Percentiles rank a stretch among this genome's conserved stretches.
phyloP scores from a whole-genome alignment of 139 green algal species.

The Closterium sp. region DNA sequence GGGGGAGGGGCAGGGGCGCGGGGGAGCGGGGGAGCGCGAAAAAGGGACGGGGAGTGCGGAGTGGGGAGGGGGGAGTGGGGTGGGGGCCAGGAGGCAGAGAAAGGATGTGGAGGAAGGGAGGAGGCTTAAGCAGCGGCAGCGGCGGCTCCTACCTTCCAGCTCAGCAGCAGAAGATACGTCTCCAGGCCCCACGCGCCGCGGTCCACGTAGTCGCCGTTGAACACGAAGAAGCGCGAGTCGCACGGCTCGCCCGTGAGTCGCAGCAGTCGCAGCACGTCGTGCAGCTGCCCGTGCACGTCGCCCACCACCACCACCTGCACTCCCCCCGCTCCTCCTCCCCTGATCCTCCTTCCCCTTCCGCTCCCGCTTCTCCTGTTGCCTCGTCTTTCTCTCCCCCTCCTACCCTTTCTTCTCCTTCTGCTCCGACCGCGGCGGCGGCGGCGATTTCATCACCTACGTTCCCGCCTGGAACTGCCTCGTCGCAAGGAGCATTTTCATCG shows the following conservation, averaged over 20 bases:
- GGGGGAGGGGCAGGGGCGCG: not conserved
- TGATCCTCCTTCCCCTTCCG: not conserved
- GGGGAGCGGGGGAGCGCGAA: not conserved
- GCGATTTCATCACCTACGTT: too few species aligned
- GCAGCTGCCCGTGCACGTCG: conserved; percentile 98
- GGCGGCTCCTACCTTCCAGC: conserved; percentile 60
- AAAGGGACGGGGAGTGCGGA: too few species aligned
- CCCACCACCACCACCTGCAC: conserved; percentile 61
- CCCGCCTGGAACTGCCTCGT: not conserved
- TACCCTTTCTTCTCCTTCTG: not conserved
- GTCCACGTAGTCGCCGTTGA: conserved; percentile 60
- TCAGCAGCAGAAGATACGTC: conserved; percentile 70
- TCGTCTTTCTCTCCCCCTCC: not conserved
- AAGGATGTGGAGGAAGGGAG: too few species aligned
- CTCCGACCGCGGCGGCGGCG: not conserved
- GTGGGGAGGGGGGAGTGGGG: too few species aligned
- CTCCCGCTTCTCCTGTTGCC: not conserved
- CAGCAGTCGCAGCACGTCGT: conserved; percentile 95
- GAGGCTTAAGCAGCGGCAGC: too few species aligned
- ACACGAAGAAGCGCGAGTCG: conserved; percentile 57
- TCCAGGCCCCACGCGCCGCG: conserved; percentile 92
- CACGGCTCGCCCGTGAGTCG: conserved; percentile 64
- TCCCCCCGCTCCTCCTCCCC: not conserved
- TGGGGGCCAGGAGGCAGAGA: too few species aligned
- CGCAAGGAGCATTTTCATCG: not conserved